These are phyloP conservation scores for Phytophthora podocarpi DNA, from an alignment of 352 stramenopile genomes.

Conservation along the genomic window DNA sequence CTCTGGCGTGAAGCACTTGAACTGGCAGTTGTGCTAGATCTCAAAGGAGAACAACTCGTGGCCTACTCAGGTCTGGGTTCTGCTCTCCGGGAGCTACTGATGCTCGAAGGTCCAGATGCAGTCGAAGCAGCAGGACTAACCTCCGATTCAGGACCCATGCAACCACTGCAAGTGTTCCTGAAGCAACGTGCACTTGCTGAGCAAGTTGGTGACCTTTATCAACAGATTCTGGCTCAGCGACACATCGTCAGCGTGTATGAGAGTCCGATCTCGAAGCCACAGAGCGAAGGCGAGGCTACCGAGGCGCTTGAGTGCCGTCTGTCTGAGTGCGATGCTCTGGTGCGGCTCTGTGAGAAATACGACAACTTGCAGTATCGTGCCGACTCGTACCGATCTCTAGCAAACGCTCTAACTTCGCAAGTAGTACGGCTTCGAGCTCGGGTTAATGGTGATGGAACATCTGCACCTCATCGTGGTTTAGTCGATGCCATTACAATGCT, in stretches of 20 bases:
- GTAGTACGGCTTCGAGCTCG: slow-evolving; percentile 41
- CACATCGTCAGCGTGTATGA: slow-evolving; percentile 61
- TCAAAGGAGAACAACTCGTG: slow-evolving; percentile 46
- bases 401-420: slow-evolving; percentile 63
- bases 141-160: slow-evolving; percentile 1
- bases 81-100: slow-evolving; percentile 39
- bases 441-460: slow-evolving; percentile 17
- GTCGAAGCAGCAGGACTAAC: slow-evolving; percentile 14
- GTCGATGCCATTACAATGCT: slow-evolving; percentile 54
- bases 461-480: slow-evolving; percentile 33
- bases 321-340: slow-evolving; percentile 52
- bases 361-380: slow-evolving; percentile 38
- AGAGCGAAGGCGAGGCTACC: slow-evolving; percentile 17
- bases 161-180: slow-evolving; percentile 47
- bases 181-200: slow-evolving; percentile 51
- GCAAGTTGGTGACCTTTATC: slow-evolving; percentile 43
- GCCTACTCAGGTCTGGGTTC: slow-evolving; percentile 51
- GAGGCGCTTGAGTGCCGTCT: slow-evolving; percentile 42
- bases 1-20: slow-evolving; percentile 62
- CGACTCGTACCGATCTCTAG: slow-evolving; percentile 56
- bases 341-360: slow-evolving; percentile 51
- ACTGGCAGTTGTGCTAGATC: slow-evolving; percentile 46
- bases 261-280: slow-evolving; percentile 29
- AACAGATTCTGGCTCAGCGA: slow-evolving; percentile 53
- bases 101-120: slow-evolving; percentile 20